Base-by-base conservation (phyloP, 768 basidiomycete genomes). In the Trametes meyenii region DNA sequence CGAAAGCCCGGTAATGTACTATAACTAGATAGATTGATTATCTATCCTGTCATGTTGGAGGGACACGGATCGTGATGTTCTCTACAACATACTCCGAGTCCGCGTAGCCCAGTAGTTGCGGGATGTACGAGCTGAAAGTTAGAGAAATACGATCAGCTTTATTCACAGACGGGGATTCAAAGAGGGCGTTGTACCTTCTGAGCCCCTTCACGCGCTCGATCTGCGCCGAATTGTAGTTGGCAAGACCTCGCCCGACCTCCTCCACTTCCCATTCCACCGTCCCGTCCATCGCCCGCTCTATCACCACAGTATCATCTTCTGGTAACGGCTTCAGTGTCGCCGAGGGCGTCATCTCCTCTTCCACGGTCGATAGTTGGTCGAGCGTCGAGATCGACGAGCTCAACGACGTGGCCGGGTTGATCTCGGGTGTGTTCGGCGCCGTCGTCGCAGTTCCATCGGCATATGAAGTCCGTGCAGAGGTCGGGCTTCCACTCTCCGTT, bases 21-120 rank as follows among this genome's bases (percentile, higher is more conserved):
- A 3, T 33, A 33, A 33, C 29, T 33, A 33, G 50, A 44, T 56
- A 44, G 49, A 40, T 51, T 36, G 29, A 19, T 17, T 29, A 21
- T 42, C 57, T 55, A 60, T 29, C 50, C 35, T n/a, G 33, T 66
- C 65, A 81, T 40, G 85, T 82, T 24, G 58, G 58, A 12, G 81
- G 79, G 43, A 85, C 71, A 55, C 88, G 82, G 54, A 96, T 89
- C 2, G 92, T 94, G 68, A 97, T 88, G 69, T 95, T 93, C 71
- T 98, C 97, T 6, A 96, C 96, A 50, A 98, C 95, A 76, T 98
- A 92, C 73, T 98, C 97, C 26, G 93, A 91, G 71, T 99, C 97
- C 14, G 91, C 92, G 73, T 99, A 98, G 2, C 95, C 96, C 50
- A 99, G 74, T 6, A 95, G 69, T 61, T 87, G 84, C 10, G 88